These are phyloP conservation scores for Leccinellum luteum DNA, from an alignment of 768 basidiomycete species.

Conservation along the genomic window DNA sequence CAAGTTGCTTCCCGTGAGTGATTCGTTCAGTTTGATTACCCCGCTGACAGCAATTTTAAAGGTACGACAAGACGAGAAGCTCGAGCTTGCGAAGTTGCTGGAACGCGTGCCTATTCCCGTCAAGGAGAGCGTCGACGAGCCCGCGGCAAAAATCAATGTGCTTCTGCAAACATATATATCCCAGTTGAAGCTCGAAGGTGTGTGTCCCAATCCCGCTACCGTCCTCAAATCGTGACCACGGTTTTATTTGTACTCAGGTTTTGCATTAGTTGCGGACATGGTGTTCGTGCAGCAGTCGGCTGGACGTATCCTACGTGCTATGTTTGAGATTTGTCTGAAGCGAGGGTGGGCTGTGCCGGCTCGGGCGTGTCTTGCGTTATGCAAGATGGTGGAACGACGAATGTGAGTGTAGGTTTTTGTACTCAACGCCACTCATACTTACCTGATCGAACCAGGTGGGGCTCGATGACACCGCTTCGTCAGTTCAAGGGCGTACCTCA, in stretches of 20 bases:
- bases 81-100: constrained; percentile 84
- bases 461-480: constrained; percentile 93
- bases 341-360: constrained; percentile 98
- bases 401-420: constrained; percentile 51
- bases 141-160: constrained; percentile 96
- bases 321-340: constrained; percentile 97
- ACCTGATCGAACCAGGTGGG: constrained; percentile 63
- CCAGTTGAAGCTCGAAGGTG: constrained; percentile 86
- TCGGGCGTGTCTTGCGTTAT: constrained; percentile 85
- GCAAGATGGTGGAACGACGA: constrained; percentile 91
- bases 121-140: constrained; percentile 95
- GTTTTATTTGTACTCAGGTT: constrained; percentile 41
- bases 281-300: constrained; percentile 98
- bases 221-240: neutral
- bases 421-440: neutral
- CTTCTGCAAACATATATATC: constrained; percentile 94
- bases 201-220: constrained; percentile 2
- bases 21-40: constrained; percentile 25
- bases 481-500: constrained; percentile 91
- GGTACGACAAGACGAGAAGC: constrained; percentile 81
- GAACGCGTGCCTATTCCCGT: constrained; percentile 97
- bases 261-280: constrained; percentile 87
- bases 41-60: constrained; percentile 15
- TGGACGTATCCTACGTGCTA: constrained; percentile 92
- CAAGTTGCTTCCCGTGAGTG: constrained; percentile 74